Conservation (phyloP, 495 filamentous ascomycete genomes). For the Aspergillus affinis region DNA sequence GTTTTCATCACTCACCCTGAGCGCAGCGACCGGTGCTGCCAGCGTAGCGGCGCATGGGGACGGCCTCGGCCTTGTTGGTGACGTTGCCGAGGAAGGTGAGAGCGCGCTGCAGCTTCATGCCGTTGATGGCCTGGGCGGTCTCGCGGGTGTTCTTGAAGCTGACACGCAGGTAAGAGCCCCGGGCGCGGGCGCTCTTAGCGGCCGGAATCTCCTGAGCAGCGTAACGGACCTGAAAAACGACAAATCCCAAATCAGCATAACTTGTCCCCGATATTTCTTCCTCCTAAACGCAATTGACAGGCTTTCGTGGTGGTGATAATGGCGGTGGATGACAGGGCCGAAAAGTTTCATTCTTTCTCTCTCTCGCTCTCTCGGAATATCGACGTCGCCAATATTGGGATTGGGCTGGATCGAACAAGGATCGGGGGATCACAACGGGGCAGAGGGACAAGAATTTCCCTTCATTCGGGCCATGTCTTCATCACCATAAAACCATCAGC, state of each 20-base stretch:
- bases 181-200: slow-evolving; percentile 92
- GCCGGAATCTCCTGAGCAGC: slow-evolving; percentile 83
- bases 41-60: slow-evolving; percentile 94
- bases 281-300: slow-evolving; percentile 11
- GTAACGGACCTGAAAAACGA: slow-evolving; percentile 83
- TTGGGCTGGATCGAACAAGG: slow-evolving; percentile 15
- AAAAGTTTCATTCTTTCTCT: background rate
- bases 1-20: slow-evolving; percentile 73
- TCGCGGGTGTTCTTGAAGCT: slow-evolving; percentile 99
- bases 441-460: background rate
- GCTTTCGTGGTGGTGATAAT: slow-evolving; percentile 11
- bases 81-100: slow-evolving; percentile 96
- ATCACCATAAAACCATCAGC: slow-evolving; percentile 1
- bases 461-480: background rate
- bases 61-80: slow-evolving; percentile 87
- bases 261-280: slow-evolving; percentile 5
- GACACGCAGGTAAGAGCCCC: slow-evolving; percentile 97
- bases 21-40: slow-evolving; percentile 90
- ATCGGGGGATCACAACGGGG: background rate
- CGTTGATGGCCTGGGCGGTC: slow-evolving; percentile 97
- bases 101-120: slow-evolving; percentile 96
- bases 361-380: slow-evolving; percentile 3
- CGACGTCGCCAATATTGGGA: slow-evolving; percentile 5
- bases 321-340: slow-evolving; percentile 9
- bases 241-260: slow-evolving; percentile 33